These are phyloP conservation scores for Mortierella sp. DNA, from an alignment of 371 early-diverging fungal species.

Conservation along the genomic window DNA sequence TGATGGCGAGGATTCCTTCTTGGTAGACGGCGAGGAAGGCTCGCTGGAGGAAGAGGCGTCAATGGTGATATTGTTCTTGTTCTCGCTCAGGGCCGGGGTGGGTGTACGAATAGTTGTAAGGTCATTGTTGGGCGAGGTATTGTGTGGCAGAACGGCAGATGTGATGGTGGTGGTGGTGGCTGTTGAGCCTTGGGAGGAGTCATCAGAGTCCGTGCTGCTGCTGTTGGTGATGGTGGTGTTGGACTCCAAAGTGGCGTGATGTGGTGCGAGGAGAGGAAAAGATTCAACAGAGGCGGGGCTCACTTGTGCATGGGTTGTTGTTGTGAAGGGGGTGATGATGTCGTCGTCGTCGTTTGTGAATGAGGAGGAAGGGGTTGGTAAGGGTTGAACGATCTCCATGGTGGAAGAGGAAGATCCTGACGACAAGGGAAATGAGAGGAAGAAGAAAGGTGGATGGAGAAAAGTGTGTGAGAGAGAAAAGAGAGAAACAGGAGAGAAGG, in stretches of 20 bases:
- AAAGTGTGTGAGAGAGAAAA: background rate
- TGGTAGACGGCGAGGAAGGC: background rate
- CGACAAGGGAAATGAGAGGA: background rate
- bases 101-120: background rate
- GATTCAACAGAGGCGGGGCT: background rate
- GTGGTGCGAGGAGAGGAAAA: background rate
- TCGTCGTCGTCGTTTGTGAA: background rate
- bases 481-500: background rate
- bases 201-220: background rate
- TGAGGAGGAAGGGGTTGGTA: background rate
- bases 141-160: background rate
- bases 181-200: background rate
- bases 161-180: background rate
- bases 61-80: background rate
- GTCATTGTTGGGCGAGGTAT: background rate
- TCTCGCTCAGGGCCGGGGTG: background rate
- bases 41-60: background rate
- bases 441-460: background rate
- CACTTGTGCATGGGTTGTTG: background rate
- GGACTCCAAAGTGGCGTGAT: conserved; percentile 7
- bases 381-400: background rate
- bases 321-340: background rate
- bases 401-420: background rate
- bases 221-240: background rate
- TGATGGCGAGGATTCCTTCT: background rate